A percentile compares a stretch with the other conserved stretches of the same genome.
Evolutionary conservation across 176 grass and related monocot genomes (phyloP).

Genomic region (Thinopyrum elongatum): DNA sequence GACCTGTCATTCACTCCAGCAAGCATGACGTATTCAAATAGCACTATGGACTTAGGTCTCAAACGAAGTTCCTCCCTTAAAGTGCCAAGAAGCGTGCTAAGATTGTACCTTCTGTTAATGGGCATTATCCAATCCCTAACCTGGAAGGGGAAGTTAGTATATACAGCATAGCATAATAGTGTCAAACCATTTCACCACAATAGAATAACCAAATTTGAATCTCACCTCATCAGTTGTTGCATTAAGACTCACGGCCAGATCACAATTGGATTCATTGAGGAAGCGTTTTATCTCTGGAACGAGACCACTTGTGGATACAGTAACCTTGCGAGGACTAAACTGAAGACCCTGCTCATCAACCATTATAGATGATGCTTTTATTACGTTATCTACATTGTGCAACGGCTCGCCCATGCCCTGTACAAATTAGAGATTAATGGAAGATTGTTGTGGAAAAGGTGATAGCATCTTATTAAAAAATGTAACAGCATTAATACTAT

Average conservation of each 20-base stretch:
- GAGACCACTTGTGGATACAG: constrained; percentile 88
- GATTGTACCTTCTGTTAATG: constrained; percentile 90
- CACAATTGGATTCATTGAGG: constrained; percentile 74
- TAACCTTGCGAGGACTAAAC: constrained; percentile 91
- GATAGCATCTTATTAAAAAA: constrained; percentile 5
- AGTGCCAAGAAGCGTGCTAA: constrained; percentile 72
- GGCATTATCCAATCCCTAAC: constrained; percentile 99
- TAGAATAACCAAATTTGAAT: constrained; percentile 10
- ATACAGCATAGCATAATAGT: constrained; percentile 8
- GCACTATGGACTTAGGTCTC: constrained; percentile 63
- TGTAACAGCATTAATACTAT: not conserved
- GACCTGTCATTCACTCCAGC: constrained; percentile 94
- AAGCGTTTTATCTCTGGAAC: constrained; percentile 88
- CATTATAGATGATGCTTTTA: constrained; percentile 83
- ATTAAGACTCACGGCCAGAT: constrained; percentile 88
- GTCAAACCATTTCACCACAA: not conserved
- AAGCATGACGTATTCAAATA: constrained; percentile 99
- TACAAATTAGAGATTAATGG: constrained; percentile 19
- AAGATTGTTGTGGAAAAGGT: not conserved
- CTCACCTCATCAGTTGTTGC: constrained; percentile 92
- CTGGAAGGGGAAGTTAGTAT: constrained; percentile 46
- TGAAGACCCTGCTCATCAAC: constrained; percentile 91
- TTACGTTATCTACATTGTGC: constrained; percentile 93
- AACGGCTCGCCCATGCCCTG: constrained; percentile 95
- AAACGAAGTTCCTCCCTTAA: constrained; percentile 60